These are phyloP conservation scores for Exophiala lecanii-corni DNA, from an alignment of 2,329 filamentous ascomycete genomes.

Conservation along the genomic window DNA sequence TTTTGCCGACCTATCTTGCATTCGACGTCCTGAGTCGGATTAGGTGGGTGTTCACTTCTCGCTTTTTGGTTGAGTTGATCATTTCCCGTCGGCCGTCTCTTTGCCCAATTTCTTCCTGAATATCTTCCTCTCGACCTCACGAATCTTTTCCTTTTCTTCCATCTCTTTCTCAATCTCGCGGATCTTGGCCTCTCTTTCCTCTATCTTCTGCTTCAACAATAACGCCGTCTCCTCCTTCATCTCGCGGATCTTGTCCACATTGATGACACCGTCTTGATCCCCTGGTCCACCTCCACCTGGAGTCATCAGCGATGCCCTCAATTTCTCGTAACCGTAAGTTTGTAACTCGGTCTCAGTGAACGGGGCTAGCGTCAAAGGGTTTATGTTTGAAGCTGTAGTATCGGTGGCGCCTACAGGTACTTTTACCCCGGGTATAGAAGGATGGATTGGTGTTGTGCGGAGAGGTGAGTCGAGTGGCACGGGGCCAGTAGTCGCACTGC, in stretches of 20 bases:
- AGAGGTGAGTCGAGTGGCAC: constrained; percentile 21
- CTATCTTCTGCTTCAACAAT: constrained; percentile 20
- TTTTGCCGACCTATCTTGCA: too few relatives aligned
- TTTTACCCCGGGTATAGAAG: constrained; percentile 16
- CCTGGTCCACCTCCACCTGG: constrained; percentile 1
- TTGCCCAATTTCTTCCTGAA: constrained; percentile 23
- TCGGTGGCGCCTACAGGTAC: constrained; percentile 10
- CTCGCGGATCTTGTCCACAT: constrained; percentile 14
- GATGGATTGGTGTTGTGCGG: constrained; percentile 23
- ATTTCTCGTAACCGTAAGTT: constrained; percentile 20
- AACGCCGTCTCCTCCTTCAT: constrained; percentile 19
- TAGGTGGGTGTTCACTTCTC: too few relatives aligned
- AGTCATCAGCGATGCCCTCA: constrained; percentile 5
- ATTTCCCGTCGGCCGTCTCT: constrained; percentile 12
- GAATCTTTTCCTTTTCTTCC: constrained; percentile 26
- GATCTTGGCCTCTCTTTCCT: constrained; percentile 20
- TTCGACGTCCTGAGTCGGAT: too few relatives aligned
- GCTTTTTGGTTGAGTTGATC: too few relatives aligned
- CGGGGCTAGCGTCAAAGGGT: constrained; percentile 22
- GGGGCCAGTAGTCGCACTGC: constrained; percentile 1
- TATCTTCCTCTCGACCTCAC: constrained; percentile 27
- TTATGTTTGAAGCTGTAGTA: constrained; percentile 9
- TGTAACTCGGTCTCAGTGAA: constrained; percentile 22
- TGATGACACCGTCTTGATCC: constrained; percentile 2
- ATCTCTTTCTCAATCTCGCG: constrained; percentile 25